Evolutionary conservation across 176 grass and related monocot genomes (phyloP).

Genomic region (Musa beccarii): DNA sequence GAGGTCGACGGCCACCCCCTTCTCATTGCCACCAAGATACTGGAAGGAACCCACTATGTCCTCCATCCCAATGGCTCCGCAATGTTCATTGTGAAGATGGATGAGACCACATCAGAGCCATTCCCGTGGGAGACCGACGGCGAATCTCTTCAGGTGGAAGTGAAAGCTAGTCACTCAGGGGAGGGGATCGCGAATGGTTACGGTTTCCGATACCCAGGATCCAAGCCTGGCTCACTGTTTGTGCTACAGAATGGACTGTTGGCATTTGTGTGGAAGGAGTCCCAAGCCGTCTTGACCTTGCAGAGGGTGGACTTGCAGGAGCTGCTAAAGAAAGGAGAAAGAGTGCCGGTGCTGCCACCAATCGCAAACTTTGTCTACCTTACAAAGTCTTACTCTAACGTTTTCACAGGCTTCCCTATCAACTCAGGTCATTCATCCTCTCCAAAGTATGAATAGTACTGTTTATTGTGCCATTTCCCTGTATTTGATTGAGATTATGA

Average conservation of each 20-base stretch:
- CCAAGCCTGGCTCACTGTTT: conserved; percentile 77
- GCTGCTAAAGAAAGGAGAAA: conserved; percentile 55
- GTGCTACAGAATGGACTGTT: conserved; percentile 48
- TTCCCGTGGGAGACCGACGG: conserved; percentile 65
- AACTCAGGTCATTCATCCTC: conserved; percentile 35
- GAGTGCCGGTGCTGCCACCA: conserved; percentile 49
- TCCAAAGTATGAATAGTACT: conserved; percentile 31
- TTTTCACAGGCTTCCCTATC: conserved; percentile 45
- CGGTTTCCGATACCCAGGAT: conserved; percentile 78
- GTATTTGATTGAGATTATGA: not conserved
- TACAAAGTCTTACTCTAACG: conserved; percentile 77
- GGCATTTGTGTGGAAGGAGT: conserved; percentile 86
- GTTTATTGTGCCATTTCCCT: not conserved
- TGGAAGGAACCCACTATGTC: conserved; percentile 85
- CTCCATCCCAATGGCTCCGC: conserved; percentile 77
- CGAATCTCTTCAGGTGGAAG: conserved; percentile 26
- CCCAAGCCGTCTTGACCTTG: conserved; percentile 49
- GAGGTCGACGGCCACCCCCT: conserved; percentile 38
- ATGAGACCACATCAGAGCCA: conserved; percentile 23
- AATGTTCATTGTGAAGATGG: conserved; percentile 53
- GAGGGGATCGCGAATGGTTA: conserved; percentile 69
- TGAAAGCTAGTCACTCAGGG: conserved; percentile 34
- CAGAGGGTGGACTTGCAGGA: conserved; percentile 53
- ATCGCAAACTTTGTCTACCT: conserved; percentile 65
- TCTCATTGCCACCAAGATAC: conserved; percentile 70